Conservation (phyloP, 2,329 filamentous ascomycete species). For the Diplocarpon mali region DNA sequence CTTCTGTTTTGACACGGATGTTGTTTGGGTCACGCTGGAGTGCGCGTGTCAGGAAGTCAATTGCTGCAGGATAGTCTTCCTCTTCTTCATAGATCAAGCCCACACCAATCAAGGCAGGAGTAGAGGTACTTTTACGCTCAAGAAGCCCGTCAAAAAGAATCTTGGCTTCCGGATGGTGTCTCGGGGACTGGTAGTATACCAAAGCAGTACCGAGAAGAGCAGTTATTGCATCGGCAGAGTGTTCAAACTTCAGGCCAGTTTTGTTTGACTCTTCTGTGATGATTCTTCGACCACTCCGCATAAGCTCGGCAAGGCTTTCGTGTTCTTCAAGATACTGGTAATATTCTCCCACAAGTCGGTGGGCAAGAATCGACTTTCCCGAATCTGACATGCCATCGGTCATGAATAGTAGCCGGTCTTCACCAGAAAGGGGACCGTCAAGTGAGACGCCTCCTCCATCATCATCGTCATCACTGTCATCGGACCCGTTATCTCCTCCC, state of each 20-base stretch:
- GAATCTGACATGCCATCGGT: constrained; percentile 55
- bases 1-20: constrained; percentile 69
- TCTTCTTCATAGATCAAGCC: constrained; percentile 90
- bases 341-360: constrained; percentile 73
- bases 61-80: constrained; percentile 73
- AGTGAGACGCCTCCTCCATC: constrained; percentile 42
- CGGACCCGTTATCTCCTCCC: constrained; percentile 29
- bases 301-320: constrained; percentile 67
- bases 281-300: constrained; percentile 60
- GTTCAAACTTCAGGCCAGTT: constrained; percentile 57
- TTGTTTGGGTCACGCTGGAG: constrained; percentile 63
- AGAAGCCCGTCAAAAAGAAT: constrained; percentile 76
- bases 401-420: constrained; percentile 75
- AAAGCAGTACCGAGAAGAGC: constrained; percentile 76
- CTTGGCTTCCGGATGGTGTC: constrained; percentile 82
- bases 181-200: constrained; percentile 81
- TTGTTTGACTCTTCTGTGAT: constrained; percentile 48
- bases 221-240: constrained; percentile 63
- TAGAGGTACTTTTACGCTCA: constrained; percentile 62
- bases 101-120: constrained; percentile 74
- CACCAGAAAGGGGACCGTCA: constrained; percentile 52
- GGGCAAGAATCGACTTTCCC: constrained; percentile 65
- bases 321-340: constrained; percentile 80
- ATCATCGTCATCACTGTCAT: constrained; percentile 45
- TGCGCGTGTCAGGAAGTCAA: constrained; percentile 70